These are phyloP conservation scores for Pestalotiopsis sp. DNA, from an alignment of 2,329 filamentous ascomycete genomes.

Conservation along the genomic window DNA sequence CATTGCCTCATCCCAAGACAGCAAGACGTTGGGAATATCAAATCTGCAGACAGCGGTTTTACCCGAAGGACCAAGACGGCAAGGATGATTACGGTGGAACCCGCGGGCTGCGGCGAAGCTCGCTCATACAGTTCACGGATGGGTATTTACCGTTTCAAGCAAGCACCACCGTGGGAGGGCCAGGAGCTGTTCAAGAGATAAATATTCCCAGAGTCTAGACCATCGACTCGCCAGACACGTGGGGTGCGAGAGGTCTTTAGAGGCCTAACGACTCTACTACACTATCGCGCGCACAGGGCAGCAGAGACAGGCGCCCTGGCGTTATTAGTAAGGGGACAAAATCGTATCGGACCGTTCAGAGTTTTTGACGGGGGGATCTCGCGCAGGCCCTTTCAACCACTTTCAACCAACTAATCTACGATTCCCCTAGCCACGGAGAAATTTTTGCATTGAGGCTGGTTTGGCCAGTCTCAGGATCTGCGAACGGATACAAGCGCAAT, in stretches of 20 bases:
- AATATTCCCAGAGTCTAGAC: background rate
- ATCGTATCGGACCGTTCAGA: conserved; percentile 7
- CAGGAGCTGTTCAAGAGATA: background rate
- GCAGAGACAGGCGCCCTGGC: background rate
- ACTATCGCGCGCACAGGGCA: background rate
- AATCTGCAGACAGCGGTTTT: background rate
- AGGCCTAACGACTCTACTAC: background rate
- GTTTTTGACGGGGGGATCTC: conserved; percentile 1
- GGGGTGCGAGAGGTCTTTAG: background rate
- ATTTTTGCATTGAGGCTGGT: background rate
- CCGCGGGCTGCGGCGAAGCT: background rate
- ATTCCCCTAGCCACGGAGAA: background rate
- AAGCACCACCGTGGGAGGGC: background rate
- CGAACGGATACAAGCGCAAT: background rate
- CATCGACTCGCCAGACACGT: background rate
- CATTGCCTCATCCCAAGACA: background rate
- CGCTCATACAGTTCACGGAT: background rate
- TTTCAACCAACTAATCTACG: background rate
- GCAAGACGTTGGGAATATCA: background rate
- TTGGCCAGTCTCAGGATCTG: background rate
- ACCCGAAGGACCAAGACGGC: background rate
- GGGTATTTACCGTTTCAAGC: conserved; percentile 5
- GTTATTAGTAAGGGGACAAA: background rate
- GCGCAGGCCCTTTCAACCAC: background rate
- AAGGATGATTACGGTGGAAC: background rate